A percentile compares a stretch with the other conserved stretches of the same genome.
Evolutionary conservation across 108 stramenopile species (phyloP).

Genomic region (Seminavis robusta): DNA sequence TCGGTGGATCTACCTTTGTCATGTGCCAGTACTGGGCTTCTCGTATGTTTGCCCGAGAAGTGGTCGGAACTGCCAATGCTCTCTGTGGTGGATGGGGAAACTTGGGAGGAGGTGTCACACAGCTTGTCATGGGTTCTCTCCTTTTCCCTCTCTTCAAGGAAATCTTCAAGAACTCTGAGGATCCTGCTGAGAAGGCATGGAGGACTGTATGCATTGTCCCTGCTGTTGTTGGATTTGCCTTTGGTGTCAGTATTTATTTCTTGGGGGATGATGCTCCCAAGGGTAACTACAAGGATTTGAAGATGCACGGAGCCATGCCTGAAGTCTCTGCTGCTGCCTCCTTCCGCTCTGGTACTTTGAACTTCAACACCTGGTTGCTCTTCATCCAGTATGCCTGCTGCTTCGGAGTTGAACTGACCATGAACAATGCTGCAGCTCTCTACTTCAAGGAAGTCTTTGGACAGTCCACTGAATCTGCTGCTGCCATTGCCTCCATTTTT

Average conservation of each 20-base stretch:
- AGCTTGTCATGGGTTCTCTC: constrained; percentile 67
- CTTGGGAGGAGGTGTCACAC: constrained; percentile 85
- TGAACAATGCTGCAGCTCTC: constrained; percentile 84
- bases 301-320: constrained; percentile 71
- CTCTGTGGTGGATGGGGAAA: constrained; percentile 88
- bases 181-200: constrained; percentile 69
- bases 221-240: constrained; percentile 51
- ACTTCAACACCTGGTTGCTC: constrained; percentile 90
- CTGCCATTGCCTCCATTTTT: constrained; percentile 70
- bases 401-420: constrained; percentile 92
- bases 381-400: constrained; percentile 88
- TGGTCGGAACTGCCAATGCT: constrained; percentile 90
- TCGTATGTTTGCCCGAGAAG: constrained; percentile 82
- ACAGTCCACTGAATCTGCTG: constrained; percentile 63
- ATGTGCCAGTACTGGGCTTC: constrained; percentile 90
- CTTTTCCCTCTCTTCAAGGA: constrained; percentile 85
- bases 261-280: constrained; percentile 84
- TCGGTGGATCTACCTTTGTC: constrained; percentile 86
- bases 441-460: constrained; percentile 83
- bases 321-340: constrained; percentile 65
- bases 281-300: constrained; percentile 82
- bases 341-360: constrained; percentile 64
- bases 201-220: constrained; percentile 79
- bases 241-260: constrained; percentile 46
- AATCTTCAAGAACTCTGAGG: constrained; percentile 40